Percentiles rank a stretch among this genome's conserved stretches.
Conservation (phyloP, 2,329 filamentous ascomycete species). For the Lachnellula subtilissima region DNA sequence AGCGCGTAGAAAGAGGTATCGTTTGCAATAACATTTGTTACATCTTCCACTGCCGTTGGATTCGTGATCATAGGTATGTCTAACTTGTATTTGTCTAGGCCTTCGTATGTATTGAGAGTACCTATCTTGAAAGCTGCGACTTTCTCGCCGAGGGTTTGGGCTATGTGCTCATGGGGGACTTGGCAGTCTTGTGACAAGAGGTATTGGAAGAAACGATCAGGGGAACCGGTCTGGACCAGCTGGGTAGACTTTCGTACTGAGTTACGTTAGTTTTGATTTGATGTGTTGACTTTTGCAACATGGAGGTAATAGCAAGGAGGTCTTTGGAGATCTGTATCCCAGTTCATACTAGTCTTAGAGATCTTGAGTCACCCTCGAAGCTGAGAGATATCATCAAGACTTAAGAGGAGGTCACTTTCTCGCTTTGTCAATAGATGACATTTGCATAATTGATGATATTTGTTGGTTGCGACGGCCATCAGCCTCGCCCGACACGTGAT, state of each 20-base stretch:
- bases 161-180: conserved; percentile 23
- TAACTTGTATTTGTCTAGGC: conserved; percentile 8
- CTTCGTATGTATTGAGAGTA: conserved; percentile 15
- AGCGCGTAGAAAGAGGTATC: conserved; percentile 36
- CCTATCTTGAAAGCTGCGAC: conserved; percentile 11
- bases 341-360: no score
- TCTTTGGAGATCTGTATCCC: no score
- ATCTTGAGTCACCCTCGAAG: no score
- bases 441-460: no score
- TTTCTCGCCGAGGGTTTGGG: conserved; percentile 34
- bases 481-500: background rate
- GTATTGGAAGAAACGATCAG: conserved; percentile 20
- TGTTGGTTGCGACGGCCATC: no score
- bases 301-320: no score
- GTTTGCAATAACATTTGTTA: conserved; percentile 30
- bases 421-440: no score
- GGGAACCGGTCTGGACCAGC: conserved; percentile 27
- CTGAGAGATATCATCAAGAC: no score
- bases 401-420: background rate
- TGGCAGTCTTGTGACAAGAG: conserved; percentile 17
- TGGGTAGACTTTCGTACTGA: conserved; percentile 22
- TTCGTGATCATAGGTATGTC: background rate
- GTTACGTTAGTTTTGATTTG: conserved; percentile 1
- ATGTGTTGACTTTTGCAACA: background rate
- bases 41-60: conserved; percentile 2